Percentiles rank a stretch among this genome's conserved stretches.
Conservation (phyloP, 2,329 filamentous ascomycete species). For the Bisporella sp. region DNA sequence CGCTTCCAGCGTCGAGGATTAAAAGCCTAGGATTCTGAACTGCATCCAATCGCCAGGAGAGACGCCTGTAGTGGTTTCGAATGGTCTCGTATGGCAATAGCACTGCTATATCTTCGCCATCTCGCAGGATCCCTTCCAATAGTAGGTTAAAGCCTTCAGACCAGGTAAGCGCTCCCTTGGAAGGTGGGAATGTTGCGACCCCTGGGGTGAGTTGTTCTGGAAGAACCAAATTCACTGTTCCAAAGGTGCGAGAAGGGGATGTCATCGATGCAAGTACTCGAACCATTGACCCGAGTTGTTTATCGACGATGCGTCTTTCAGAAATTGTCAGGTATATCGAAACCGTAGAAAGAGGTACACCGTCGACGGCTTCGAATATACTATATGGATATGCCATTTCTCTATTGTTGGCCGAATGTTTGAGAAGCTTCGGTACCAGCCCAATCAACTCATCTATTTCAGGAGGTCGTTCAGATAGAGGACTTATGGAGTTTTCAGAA, state of each 20-base stretch:
- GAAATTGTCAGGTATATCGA: slow-evolving; percentile 19
- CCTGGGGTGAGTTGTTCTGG: slow-evolving; percentile 10
- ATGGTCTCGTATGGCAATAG: slow-evolving; percentile 50
- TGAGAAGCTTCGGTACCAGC: slow-evolving; percentile 24
- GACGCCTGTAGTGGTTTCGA: slow-evolving; percentile 42
- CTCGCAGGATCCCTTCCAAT: slow-evolving; percentile 48
- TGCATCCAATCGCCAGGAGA: slow-evolving; percentile 43
- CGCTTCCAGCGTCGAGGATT: slow-evolving; percentile 44
- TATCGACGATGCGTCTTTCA: slow-evolving; percentile 19
- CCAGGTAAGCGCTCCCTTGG: slow-evolving; percentile 40
- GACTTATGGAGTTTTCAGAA: neutral
- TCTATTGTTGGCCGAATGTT: slow-evolving; percentile 23
- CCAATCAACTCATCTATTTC: slow-evolving; percentile 3
- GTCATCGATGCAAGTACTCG: slow-evolving; percentile 20
- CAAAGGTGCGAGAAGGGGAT: slow-evolving; percentile 24
- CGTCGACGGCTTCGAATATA: slow-evolving; percentile 18
- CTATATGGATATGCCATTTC: slow-evolving; percentile 27
- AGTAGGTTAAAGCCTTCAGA: slow-evolving; percentile 48
- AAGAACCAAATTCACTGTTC: slow-evolving; percentile 20
- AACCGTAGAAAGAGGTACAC: slow-evolving; percentile 19
- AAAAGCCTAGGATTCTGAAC: slow-evolving; percentile 46
- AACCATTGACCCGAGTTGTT: slow-evolving; percentile 22
- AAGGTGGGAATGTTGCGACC: slow-evolving; percentile 2
- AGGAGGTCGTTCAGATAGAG: neutral
- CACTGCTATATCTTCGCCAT: slow-evolving; percentile 53